phyloP scores from a whole-genome alignment of 768 basidiomycete species.

The Tephrocybe sp. region DNA sequence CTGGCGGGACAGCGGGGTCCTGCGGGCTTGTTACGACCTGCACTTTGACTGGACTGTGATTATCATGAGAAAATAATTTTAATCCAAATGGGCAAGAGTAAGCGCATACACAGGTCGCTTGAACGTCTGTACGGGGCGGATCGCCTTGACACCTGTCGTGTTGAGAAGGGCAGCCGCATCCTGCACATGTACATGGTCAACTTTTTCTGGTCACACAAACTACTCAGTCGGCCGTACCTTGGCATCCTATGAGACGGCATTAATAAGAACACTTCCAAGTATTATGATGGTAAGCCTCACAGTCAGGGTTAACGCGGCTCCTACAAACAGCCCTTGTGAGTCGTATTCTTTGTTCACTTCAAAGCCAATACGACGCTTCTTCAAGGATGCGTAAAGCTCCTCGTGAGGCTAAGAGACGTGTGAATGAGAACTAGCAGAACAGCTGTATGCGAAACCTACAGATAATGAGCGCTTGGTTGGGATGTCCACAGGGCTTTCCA shows the following conservation, averaged over 20 bases:
- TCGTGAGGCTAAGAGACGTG: constrained; percentile 41
- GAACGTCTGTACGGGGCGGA: constrained; percentile 52
- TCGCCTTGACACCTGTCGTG: constrained; percentile 53
- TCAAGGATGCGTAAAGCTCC: constrained; percentile 46
- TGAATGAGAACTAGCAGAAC: neutral
- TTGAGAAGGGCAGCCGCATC: constrained; percentile 45
- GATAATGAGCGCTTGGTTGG: constrained; percentile 32
- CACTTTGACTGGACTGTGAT: constrained; percentile 40
- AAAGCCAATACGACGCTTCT: constrained; percentile 42
- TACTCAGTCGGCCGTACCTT: too few relatives aligned
- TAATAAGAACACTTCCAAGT: neutral
- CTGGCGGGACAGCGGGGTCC: constrained; percentile 44
- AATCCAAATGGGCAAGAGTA: neutral
- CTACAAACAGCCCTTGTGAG: constrained; percentile 52
- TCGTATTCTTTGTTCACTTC: constrained; percentile 54
- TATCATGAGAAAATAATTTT: too few relatives aligned
- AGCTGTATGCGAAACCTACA: constrained; percentile 2
- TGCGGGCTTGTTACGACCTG: constrained; percentile 40
- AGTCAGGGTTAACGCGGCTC: constrained; percentile 51
- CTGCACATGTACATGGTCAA: too few relatives aligned
- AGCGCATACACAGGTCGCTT: constrained; percentile 39
- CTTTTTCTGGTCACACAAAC: too few relatives aligned
- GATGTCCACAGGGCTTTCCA: constrained; percentile 39
- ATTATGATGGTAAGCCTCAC: constrained; percentile 24
- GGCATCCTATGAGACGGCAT: too few relatives aligned